Evolutionary conservation across 1,284 basidiomycete genomes (phyloP).

Genomic region (Porogramme epimiltina): DNA sequence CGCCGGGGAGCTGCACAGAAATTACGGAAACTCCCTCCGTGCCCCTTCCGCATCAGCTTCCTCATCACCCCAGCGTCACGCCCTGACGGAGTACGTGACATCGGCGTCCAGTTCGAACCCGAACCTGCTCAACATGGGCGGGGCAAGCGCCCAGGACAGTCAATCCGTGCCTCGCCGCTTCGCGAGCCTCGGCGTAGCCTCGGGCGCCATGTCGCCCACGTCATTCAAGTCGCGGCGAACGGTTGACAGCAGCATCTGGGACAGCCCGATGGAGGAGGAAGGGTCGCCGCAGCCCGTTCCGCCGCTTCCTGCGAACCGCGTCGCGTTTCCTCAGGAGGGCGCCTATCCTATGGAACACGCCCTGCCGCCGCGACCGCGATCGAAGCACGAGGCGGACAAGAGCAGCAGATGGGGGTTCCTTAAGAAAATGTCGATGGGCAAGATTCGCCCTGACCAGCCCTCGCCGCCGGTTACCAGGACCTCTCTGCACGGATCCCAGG

Average conservation of each 20-base stretch:
- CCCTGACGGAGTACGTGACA: conserved; percentile 51
- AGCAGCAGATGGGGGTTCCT: conserved; percentile 87
- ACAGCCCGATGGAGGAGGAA: conserved; percentile 30
- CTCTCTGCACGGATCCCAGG: conserved; percentile 24
- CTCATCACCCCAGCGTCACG: conserved; percentile 43
- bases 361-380: conserved; percentile 25
- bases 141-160: conserved; percentile 35
- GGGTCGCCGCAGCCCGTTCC: conserved; percentile 14
- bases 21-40: conserved; percentile 21
- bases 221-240: conserved; percentile 23
- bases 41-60: conserved; percentile 25
- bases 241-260: conserved; percentile 35
- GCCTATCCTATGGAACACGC: conserved; percentile 28
- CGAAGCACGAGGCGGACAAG: conserved; percentile 52
- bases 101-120: conserved; percentile 67
- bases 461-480: conserved; percentile 35
- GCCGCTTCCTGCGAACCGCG: conserved; percentile 18
- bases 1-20: conserved; percentile 74
- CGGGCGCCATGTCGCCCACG: conserved; percentile 27
- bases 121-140: conserved; percentile 50
- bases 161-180: conserved; percentile 54
- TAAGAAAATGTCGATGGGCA: conserved; percentile 96
- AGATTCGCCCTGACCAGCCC: conserved; percentile 66
- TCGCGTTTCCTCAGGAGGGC: conserved; percentile 26
- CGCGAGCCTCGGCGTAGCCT: conserved; percentile 63